A percentile compares a stretch with the other conserved stretches of the same genome.
phyloP scores from a whole-genome alignment of 228 moss, liverwort and hornwort species.

The Sphagnum magellanicum region DNA sequence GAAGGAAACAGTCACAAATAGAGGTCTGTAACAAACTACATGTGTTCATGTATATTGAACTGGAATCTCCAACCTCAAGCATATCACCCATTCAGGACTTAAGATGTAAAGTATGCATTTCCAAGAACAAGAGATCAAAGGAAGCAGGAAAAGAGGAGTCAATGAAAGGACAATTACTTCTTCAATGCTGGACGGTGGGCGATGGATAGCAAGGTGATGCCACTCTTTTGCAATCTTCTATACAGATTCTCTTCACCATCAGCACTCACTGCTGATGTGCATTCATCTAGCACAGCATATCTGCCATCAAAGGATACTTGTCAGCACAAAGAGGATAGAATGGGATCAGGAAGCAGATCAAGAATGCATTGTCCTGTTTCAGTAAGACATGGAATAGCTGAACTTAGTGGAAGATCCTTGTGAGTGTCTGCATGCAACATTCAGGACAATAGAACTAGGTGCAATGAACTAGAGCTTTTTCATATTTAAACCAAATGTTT shows the following conservation, averaged over 20 bases:
- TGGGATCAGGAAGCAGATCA: no score
- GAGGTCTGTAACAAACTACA: background rate
- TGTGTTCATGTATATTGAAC: background rate
- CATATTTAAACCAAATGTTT: no score
- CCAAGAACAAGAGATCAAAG: background rate
- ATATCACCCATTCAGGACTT: background rate
- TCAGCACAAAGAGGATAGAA: no score
- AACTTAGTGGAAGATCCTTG: no score
- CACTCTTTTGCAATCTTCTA: conserved; percentile 41
- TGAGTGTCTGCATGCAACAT: no score
- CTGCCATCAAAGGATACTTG: conserved; percentile 3
- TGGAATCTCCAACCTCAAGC: background rate
- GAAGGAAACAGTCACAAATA: background rate
- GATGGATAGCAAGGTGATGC: conserved; percentile 48
- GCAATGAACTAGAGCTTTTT: no score
- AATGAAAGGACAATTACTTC: conserved; percentile 16
- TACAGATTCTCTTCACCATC: conserved; percentile 51
- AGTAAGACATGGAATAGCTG: no score
- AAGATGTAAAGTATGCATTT: background rate
- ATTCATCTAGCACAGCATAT: conserved; percentile 44
- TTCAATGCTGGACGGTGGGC: conserved; percentile 40
- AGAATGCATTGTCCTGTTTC: no score
- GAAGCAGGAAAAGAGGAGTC: background rate
- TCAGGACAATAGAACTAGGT: no score
- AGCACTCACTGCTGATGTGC: conserved; percentile 54